Percentiles rank a stretch among this genome's conserved stretches.
Conservation (phyloP, 768 basidiomycete species). For the Hericium erinaceus region DNA sequence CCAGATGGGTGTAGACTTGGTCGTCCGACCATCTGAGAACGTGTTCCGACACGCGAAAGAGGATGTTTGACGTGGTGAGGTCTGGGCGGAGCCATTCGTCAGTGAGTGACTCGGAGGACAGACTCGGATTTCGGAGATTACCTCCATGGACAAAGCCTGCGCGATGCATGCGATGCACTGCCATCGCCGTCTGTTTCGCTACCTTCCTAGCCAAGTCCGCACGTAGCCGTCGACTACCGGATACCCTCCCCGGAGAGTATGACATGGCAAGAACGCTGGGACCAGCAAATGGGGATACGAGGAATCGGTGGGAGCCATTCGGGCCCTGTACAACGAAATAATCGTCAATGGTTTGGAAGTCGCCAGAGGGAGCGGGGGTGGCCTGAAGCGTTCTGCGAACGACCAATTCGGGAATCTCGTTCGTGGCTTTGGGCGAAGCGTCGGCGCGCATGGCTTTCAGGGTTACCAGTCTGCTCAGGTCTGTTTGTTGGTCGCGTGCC, state of each 20-base stretch:
- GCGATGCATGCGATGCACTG: background rate
- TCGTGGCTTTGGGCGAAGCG: background rate
- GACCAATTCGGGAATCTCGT: background rate
- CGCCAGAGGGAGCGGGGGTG: background rate
- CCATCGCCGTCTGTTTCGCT: slow-evolving; percentile 21
- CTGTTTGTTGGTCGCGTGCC: slow-evolving; percentile 21
- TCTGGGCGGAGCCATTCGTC: background rate
- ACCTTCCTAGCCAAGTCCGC: slow-evolving; percentile 27
- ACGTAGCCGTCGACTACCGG: slow-evolving; percentile 25
- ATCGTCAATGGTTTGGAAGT: slow-evolving; percentile 30
- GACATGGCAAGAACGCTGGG: slow-evolving; percentile 26
- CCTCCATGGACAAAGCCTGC: background rate
- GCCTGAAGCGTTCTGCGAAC: background rate
- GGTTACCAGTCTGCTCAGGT: slow-evolving; percentile 9
- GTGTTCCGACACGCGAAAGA: background rate
- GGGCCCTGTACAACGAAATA: slow-evolving; percentile 38
- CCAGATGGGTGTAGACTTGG: slow-evolving; percentile 24
- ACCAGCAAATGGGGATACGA: slow-evolving; percentile 39
- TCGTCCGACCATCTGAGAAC: slow-evolving; percentile 25
- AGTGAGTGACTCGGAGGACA: background rate
- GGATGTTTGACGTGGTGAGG: background rate
- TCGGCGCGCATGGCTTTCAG: background rate
- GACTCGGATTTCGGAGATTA: background rate
- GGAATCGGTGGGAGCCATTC: slow-evolving; percentile 42
- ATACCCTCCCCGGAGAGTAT: slow-evolving; percentile 22